Percentiles rank a stretch among this genome's conserved stretches.
These are phyloP conservation scores for Candida maltosa DNA, from an alignment of 805 yeast species.

Conservation along the genomic window DNA sequence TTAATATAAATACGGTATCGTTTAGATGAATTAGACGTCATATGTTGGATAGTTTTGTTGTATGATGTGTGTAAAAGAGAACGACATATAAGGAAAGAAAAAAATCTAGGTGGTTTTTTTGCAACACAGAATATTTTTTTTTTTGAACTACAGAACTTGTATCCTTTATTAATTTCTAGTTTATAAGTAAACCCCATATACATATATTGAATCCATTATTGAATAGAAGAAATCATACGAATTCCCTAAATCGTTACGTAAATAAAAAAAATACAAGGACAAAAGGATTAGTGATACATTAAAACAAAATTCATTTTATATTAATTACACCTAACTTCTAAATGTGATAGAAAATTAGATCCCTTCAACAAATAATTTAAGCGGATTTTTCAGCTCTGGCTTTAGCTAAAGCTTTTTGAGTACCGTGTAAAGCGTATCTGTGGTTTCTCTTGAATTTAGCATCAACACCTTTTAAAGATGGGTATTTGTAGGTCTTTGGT, in stretches of 20 bases:
- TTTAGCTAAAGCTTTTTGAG: slow-evolving; percentile 89
- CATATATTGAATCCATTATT: too few relatives aligned
- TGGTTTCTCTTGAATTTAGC: slow-evolving; percentile 99
- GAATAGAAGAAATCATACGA: too few relatives aligned
- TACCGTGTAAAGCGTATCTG: slow-evolving; percentile 98
- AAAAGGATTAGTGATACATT: too few relatives aligned
- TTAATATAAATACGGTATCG: slow-evolving; percentile 46
- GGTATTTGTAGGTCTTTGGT: slow-evolving; percentile 97
- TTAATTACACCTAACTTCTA: too few relatives aligned
- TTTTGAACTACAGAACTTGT: too few relatives aligned
- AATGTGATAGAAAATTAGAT: too few relatives aligned
- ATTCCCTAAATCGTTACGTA: too few relatives aligned
- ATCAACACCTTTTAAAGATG: slow-evolving; percentile 98
- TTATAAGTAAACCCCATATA: too few relatives aligned
- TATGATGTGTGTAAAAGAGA: not conserved
- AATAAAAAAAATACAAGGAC: too few relatives aligned
- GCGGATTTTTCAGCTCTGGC: slow-evolving; percentile 57
- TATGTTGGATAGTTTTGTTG: not conserved
- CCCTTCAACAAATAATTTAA: too few relatives aligned
- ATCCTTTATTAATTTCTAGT: too few relatives aligned
- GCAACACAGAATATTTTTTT: slow-evolving; percentile 6
- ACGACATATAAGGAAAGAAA: not conserved
- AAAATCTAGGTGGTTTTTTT: not conserved
- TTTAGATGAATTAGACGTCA: not conserved
- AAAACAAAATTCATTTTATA: too few relatives aligned